Conservation (phyloP, 1,284 basidiomycete genomes). For the Coniophora puteana region DNA sequence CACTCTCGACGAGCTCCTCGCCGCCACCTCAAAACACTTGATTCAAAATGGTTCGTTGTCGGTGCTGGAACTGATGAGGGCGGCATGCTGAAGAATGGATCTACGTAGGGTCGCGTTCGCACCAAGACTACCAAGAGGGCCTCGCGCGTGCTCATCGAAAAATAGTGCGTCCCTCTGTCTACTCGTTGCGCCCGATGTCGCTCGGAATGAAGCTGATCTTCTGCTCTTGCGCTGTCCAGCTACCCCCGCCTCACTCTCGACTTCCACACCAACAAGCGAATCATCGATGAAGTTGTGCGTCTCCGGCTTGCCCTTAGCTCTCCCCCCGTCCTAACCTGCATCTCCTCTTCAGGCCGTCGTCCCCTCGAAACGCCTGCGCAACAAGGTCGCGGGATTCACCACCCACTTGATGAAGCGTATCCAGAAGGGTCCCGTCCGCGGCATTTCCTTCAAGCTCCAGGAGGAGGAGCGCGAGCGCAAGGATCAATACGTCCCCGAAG, state of each 20-base stretch:
- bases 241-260: slow-evolving; percentile 96
- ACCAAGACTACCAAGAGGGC: slow-evolving; percentile 99
- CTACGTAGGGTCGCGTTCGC: slow-evolving; percentile 94
- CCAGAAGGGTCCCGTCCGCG: slow-evolving; percentile 97
- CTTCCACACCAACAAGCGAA: slow-evolving; percentile 99
- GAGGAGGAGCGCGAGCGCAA: slow-evolving; percentile 99
- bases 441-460: slow-evolving; percentile 99
- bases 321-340: neutral
- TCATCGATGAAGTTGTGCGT: slow-evolving; percentile 97
- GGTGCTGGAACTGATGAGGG: slow-evolving; percentile 2
- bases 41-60: slow-evolving; percentile 49
- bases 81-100: slow-evolving; percentile 9
- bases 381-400: slow-evolving; percentile 99
- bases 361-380: slow-evolving; percentile 97
- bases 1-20: slow-evolving; percentile 15
- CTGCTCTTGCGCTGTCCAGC: slow-evolving; percentile 36
- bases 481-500: slow-evolving; percentile 97
- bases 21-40: slow-evolving; percentile 26
- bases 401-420: slow-evolving; percentile 99
- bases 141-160: slow-evolving; percentile 98
- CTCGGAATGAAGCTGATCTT: slow-evolving; percentile 4
- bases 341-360: slow-evolving; percentile 73
- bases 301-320: slow-evolving; percentile 1
- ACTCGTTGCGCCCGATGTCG: slow-evolving; percentile 2
- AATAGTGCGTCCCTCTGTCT: slow-evolving; percentile 71